Base-by-base conservation (phyloP, 2,329 filamentous ascomycete genomes). In the Decorospora gaudefroyi region DNA sequence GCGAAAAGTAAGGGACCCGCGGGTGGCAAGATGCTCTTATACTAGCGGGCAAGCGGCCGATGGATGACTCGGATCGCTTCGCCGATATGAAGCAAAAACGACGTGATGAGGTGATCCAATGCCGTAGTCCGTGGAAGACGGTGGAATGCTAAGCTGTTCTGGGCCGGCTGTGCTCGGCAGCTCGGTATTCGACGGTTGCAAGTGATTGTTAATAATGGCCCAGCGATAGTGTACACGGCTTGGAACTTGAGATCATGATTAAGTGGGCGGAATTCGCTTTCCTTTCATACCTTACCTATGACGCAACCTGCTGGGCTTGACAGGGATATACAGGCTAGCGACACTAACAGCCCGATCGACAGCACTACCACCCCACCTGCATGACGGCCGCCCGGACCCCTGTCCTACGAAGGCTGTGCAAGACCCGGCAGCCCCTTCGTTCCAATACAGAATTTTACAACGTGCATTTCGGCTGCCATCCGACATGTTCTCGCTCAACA, bases 21-120 rank as follows among this genome's bases (percentile, higher is more conserved):
- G 62, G 65, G 67, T 70, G 67, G 67, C 67, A 51, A 70, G 61
- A 58, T 55, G 39, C 53, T 67, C n/a, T 68, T 69, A 69, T 69
- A 69, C 53, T 62, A 62, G 53, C 50, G 53, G 59, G 52, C 51
- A 50, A 59, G 49, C 49, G 49, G 51, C 46, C 54, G 57, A 60
- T 57, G 57, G 57, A 60, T 57, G 57, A 61, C 59, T 64, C 64
- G 63, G 64, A 46, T 56, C 49, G 56, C 48, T 23, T 55, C 55
- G 51, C 56, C 57, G 57, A 58, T 53, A 53, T 45, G 46, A 51
- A 42, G 40, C 45, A 48, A 47, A 41, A 40, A 52, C 42, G 27
- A 49, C 52, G 54, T 56, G 64, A 64, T 68, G 63, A 64, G 59
- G 64, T 68, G 62, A 69, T 64, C 56, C 57, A 47, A 41, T 29